A percentile compares a stretch with the other conserved stretches of the same genome.
Conservation (phyloP, 257 asterid species). For the Linderniella brevidens region DNA sequence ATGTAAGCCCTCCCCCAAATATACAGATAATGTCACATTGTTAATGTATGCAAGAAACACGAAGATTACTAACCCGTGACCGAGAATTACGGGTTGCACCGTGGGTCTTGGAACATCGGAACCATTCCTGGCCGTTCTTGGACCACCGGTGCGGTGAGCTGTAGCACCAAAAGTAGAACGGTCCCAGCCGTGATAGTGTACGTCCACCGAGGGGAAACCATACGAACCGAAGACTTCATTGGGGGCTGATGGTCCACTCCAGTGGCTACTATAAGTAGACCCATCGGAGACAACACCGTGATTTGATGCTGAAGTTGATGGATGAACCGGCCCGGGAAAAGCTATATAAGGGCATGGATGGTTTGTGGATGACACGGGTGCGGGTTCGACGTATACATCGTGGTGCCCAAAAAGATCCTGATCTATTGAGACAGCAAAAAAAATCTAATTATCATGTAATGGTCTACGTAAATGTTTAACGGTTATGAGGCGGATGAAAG, state of each 20-base stretch:
- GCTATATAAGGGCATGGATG: slow-evolving; percentile 81
- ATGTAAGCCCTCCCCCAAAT: no score
- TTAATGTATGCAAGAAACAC: no score
- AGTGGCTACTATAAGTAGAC: slow-evolving; percentile 20
- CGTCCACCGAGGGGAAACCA: slow-evolving; percentile 47
- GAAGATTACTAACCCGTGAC: slow-evolving; percentile 32
- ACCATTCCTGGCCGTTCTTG: slow-evolving; percentile 33
- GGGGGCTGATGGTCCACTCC: slow-evolving; percentile 38
- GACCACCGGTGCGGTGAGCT: slow-evolving; percentile 25
- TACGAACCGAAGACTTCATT: slow-evolving; percentile 37
- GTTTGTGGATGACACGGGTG: slow-evolving; percentile 50
- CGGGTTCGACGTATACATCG: slow-evolving; percentile 48
- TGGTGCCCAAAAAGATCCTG: slow-evolving; percentile 56
- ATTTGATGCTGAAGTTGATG: slow-evolving; percentile 52
- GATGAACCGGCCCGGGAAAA: slow-evolving; percentile 66
- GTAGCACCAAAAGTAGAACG: slow-evolving; percentile 26
- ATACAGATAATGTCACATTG: no score
- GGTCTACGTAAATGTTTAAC: slow-evolving; percentile 9
- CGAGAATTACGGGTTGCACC: slow-evolving; percentile 35
- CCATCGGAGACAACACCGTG: slow-evolving; percentile 46
- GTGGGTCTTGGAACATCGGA: slow-evolving; percentile 41
- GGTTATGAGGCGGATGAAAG: slow-evolving; percentile 15
- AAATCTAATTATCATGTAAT: slow-evolving; percentile 13
- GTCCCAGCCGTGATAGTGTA: slow-evolving; percentile 45
- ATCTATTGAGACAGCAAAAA: slow-evolving; percentile 30